Base-by-base conservation (phyloP, 345 rosid species). In the Lepidium didymum region DNA sequence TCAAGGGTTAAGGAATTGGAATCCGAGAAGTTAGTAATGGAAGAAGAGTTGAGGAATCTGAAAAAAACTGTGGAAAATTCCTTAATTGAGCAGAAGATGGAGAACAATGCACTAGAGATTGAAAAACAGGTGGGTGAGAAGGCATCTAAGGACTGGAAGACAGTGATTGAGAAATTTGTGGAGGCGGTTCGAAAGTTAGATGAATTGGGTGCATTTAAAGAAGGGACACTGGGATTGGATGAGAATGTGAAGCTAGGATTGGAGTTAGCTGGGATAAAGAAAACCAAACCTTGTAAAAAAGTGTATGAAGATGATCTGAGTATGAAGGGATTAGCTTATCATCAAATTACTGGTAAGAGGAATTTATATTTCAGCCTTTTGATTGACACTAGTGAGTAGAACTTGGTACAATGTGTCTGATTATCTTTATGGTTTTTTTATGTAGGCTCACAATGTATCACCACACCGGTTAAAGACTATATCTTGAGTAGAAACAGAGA, bases 71-170 rank as follows among this genome's bases (percentile, higher is more conserved):
- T 77, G 10, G 79, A 79, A 29, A 74, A 71, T 66, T 34, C 52
- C 31, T 69, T 81, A 42, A 16, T 71, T 50, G 81, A 78, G 73
- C 78, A 87, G 38, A 73, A 81, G 81, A 64, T 60, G 56, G 83
- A 83, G 80, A 86, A 82, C 67, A 33, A 4, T 35, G 65, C 69
- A 15, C 71, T 84, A 65, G 81, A 82, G 60, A 49, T 46, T 51
- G 85, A 83, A 82, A 84, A 83, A 81, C 61, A 72, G 35, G 55
- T 15, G 64, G 90, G 82, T 56, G 86, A 80, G 78, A 73, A n/a
- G 1, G 79, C 83, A 34, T 74, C 75, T 13, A 75, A 77, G 72
- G 42, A 41, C 14, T 85, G 90, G 91, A 91, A 82, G 77, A 56
- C 15, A 27, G 86, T 76, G 79, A 81, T 74, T 57, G 76, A 62